Evolutionary conservation across 768 basidiomycete genomes (phyloP), one percentile per base, ranked within the genome.

Genomic region (Phaffia tasmanica): DNA sequence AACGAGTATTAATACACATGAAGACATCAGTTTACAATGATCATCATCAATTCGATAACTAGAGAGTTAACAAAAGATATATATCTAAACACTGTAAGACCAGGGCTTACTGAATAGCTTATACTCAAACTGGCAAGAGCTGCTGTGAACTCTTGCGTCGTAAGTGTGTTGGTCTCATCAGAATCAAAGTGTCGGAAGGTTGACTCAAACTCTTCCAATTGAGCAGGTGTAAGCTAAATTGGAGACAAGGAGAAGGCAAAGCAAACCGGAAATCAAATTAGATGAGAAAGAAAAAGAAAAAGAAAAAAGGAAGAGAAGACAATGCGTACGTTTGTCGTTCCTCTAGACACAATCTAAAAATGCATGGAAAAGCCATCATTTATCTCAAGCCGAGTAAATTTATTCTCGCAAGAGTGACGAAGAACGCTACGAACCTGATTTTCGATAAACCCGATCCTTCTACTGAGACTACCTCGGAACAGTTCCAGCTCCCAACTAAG

Each of bases 111-210:
- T 18, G 88, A 86, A 74, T 94, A 98, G 23, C 91, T 86, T 63
- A 99, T 88, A 0, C 94, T 93, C 49, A 98, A 80, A 77, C 89
- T 92, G 1, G 93, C 92, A 19, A 99, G 80, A 1, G 95, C 95
- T 15, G 90, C 89, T n/a, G 86, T 83, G 82, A 95, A 87, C 76
- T 97, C 91, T 7, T 88, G 81, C 67, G 86, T 74, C 67, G 82
- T 84, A 49, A 98, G 82, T 0, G 89, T 91, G 74, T 97, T 95
- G 49, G 86, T 85, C 72, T 89, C 87, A 71, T 97, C 92, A 69
- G 84, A 84, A 77, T 97, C 94, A 73, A 99, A 99, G 78, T 97
- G 93, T 61, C 93, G 84, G 84, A 99, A 98, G 0, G 92, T 94
- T 74, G 86, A 84, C 76, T 98, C 94, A 71, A 95, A 94, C 73